A percentile compares a stretch with the other conserved stretches of the same genome.
Conservation (phyloP, 129 eudicot species). For the Tagetes erecta region DNA sequence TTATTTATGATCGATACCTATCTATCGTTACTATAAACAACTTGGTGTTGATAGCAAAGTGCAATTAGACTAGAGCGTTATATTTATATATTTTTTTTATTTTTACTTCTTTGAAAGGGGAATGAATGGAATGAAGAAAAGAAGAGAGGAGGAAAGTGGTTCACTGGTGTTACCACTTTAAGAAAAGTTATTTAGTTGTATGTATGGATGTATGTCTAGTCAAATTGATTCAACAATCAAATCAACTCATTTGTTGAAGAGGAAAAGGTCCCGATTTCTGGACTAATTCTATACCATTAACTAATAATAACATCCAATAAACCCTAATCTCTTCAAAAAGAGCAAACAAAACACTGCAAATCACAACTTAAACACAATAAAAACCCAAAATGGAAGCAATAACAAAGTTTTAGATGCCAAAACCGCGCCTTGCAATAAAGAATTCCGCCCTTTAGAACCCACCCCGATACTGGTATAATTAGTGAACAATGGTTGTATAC, state of each 20-base stretch:
- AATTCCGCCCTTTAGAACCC: slow-evolving; percentile 32
- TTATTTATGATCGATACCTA: too few species aligned
- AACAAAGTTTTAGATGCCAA: slow-evolving; percentile 5
- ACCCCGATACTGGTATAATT: slow-evolving; percentile 21
- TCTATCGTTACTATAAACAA: too few species aligned
- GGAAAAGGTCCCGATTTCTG: neutral
- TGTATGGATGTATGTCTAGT: too few species aligned
- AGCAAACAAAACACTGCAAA: slow-evolving; percentile 22
- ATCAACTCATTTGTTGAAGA: neutral
- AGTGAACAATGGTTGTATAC: slow-evolving; percentile 26
- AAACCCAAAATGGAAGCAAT: slow-evolving; percentile 7
- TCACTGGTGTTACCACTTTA: too few species aligned
- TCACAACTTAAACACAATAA: slow-evolving; percentile 23
- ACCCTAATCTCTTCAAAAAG: slow-evolving; percentile 26
- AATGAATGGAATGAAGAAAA: too few species aligned
- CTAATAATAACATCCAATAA: slow-evolving; percentile 20
- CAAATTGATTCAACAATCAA: neutral
- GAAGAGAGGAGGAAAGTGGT: too few species aligned
- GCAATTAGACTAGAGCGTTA: too few species aligned
- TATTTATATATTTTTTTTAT: too few species aligned
- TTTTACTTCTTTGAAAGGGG: too few species aligned
- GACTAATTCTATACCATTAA: neutral
- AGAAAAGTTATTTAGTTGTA: too few species aligned
- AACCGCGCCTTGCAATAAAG: slow-evolving; percentile 23
- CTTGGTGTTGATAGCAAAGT: too few species aligned